Evolutionary conservation across 495 filamentous ascomycete genomes (phyloP), one percentile per base, ranked within the genome.

Genomic region (Aspergillus cristatus): DNA sequence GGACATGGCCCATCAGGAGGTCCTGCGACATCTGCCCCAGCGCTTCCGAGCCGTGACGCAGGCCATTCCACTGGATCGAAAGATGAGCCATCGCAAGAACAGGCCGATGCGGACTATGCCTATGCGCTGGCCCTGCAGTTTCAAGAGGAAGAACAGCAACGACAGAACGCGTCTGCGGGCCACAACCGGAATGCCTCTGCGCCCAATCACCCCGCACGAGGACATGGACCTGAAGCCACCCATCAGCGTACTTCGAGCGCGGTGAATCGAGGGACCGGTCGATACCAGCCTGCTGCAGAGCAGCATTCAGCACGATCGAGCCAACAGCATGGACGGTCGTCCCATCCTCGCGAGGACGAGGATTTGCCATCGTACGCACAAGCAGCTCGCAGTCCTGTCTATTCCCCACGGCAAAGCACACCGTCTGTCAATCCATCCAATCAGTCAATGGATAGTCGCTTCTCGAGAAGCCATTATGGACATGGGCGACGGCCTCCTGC

Each of bases 331-430:
- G 34, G 24, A 12, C 41, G 29, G 13, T 37, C 55, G 32, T 30
- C 43, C 31, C 49, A 60, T 45, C 42, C 58, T 13, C 63, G 71
- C 14, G 63, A 60, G 17, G 57, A 68, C n/a, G 70, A 63, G 5
- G 67, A 75, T 33, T 76, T 72, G 1, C 79, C 82, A 5, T 79
- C 75, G 11, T 94, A 94, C 53, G 86, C 91, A 59, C 82, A 89
- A 63, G 81, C 83, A 6, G 72, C 82, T 0, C 74, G 68, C 20
- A 68, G 70, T 34, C 71, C 67, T 6, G 70, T 72, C 5, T 88
- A 86, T 44, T 60, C 76, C 8, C 78, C 81, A 3, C 79, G 82
- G 0, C 53, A 60, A 14, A 66, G 72, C 13, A 73, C 76, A 41
- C 75, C 82, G 5, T 24, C 20, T 8, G 20, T 8, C 0, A 67